Evolutionary conservation across 2,329 filamentous ascomycete species (phyloP).

Genomic region (Pyrenophora teres): DNA sequence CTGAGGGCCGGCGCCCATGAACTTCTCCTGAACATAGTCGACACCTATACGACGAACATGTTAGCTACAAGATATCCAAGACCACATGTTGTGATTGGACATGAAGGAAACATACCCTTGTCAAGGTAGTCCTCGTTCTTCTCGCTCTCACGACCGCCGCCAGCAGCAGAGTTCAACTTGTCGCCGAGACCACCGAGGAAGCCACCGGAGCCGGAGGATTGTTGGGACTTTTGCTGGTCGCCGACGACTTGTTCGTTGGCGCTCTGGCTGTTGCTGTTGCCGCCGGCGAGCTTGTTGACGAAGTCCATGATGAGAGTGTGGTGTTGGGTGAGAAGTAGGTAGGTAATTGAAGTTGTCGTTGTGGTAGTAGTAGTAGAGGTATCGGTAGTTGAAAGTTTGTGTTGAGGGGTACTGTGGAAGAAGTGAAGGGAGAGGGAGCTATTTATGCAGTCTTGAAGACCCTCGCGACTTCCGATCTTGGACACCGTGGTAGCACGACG

Average conservation of each 20-base stretch:
- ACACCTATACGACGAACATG: slow-evolving; percentile 58
- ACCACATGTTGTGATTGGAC: slow-evolving; percentile 1
- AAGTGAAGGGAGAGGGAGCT: slow-evolving; percentile 3
- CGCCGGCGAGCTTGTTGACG: slow-evolving; percentile 53
- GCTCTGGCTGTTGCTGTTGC: slow-evolving; percentile 36
- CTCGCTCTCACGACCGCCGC: slow-evolving; percentile 74
- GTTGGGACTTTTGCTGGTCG: slow-evolving; percentile 33
- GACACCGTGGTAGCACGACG: not conserved
- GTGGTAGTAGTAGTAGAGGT: slow-evolving; percentile 5
- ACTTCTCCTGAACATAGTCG: slow-evolving; percentile 77
- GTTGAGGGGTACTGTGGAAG: slow-evolving; percentile 5
- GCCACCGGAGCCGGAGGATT: slow-evolving; percentile 45
- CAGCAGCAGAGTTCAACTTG: slow-evolving; percentile 73
- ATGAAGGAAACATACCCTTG: slow-evolving; percentile 63
- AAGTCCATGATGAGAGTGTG: slow-evolving; percentile 50
- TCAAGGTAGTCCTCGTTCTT: slow-evolving; percentile 83
- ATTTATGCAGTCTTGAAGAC: slow-evolving; percentile 15
- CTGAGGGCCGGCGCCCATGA: slow-evolving; percentile 72
- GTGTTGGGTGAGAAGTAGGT: slow-evolving; percentile 16
- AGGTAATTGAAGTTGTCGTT: not conserved
- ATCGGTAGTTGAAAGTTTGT: not conserved
- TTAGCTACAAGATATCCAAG: slow-evolving; percentile 1
- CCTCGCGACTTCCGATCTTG: not conserved
- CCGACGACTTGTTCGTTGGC: slow-evolving; percentile 40
- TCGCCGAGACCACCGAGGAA: slow-evolving; percentile 66